Evolutionary conservation across 768 basidiomycete species (phyloP), one percentile per base, ranked within the genome.

Genomic region (Suillus subalutaceus): DNA sequence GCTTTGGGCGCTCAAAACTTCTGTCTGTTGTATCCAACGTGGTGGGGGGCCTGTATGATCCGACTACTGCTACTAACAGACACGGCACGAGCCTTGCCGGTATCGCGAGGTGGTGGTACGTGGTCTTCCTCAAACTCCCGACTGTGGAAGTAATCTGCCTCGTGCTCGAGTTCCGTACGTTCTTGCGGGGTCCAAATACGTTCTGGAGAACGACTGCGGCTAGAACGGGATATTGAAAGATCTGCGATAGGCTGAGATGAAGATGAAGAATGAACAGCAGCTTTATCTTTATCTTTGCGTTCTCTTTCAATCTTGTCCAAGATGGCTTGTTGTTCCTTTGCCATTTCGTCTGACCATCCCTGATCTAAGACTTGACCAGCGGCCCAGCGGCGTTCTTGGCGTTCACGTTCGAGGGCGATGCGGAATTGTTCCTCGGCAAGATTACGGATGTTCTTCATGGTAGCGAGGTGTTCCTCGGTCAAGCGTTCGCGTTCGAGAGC

Each of bases 361-460:
- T 32, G 67, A 68, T 79, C 78, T 13, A 77, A 65, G 53, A 70
- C 74, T 30, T 74, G 72, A 32, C 83, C 83, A 6, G 81, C 73
- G 12, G 80, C 79, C 85, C 84, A 85, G 2, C 79, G 77, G n/a
- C 84, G 79, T 63, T 85, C 81, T 70, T 82, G 77, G 5, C 85
- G 79, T 69, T 88, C 87, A 10, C 81, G 77, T 43, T 80, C 79
- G 44, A 89, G 72, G 26, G 79, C 82, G 48, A 67, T 71, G 15
- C 75, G 74, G 66, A 81, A 88, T 66, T 82, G 80, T 41, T 85
- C 86, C 63, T 78, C 74, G 0, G 85, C 86, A 4, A 86, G 67
- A 44, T 70, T 68, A 15, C 82, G 78, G 62, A 88, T 83, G 60
- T 72, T 80, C 32, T 72, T 72, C 81, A 88, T 82, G 6, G 81